Conservation (phyloP, 2,329 filamentous ascomycete species). For the Myriosclerotinia duriaeana region DNA sequence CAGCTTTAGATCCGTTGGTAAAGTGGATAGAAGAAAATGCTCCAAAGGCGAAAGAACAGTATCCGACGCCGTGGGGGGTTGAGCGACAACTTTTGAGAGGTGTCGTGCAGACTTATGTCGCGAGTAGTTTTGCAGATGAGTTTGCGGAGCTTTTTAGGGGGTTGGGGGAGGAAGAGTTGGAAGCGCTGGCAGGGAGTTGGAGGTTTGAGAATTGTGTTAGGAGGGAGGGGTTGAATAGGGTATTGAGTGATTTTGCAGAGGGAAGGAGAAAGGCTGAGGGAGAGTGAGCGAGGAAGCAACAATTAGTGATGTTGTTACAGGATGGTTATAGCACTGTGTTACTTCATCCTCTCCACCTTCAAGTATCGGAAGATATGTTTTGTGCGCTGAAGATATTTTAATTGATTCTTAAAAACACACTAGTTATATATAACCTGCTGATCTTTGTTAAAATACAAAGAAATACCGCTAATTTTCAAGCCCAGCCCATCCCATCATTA, state of each 20-base stretch:
- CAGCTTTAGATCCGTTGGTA: slow-evolving; percentile 26
- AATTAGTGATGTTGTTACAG: too few species aligned
- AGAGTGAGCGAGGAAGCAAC: background rate
- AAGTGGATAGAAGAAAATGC: slow-evolving; percentile 48
- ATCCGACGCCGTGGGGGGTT: slow-evolving; percentile 48
- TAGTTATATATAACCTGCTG: background rate
- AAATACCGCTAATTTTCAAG: background rate
- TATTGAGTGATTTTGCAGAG: slow-evolving; percentile 32
- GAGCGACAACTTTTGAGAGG: slow-evolving; percentile 49
- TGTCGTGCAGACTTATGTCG: slow-evolving; percentile 50
- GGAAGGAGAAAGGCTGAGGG: background rate
- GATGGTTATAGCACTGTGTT: too few species aligned
- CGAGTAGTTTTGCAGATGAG: slow-evolving; percentile 53
- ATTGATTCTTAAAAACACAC: background rate
- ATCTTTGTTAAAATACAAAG: background rate
- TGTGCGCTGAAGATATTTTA: background rate
- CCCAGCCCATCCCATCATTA: background rate
- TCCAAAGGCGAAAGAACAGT: slow-evolving; percentile 35
- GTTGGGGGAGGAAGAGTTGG: slow-evolving; percentile 52
- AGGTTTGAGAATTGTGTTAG: slow-evolving; percentile 52
- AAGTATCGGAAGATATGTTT: background rate
- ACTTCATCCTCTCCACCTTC: background rate
- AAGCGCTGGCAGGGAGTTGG: slow-evolving; percentile 50
- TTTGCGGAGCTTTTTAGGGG: slow-evolving; percentile 55
- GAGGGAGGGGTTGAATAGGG: slow-evolving; percentile 42